These are phyloP conservation scores for Penicillium olsonii DNA, from an alignment of 2,329 filamentous ascomycete genomes.

Conservation along the genomic window DNA sequence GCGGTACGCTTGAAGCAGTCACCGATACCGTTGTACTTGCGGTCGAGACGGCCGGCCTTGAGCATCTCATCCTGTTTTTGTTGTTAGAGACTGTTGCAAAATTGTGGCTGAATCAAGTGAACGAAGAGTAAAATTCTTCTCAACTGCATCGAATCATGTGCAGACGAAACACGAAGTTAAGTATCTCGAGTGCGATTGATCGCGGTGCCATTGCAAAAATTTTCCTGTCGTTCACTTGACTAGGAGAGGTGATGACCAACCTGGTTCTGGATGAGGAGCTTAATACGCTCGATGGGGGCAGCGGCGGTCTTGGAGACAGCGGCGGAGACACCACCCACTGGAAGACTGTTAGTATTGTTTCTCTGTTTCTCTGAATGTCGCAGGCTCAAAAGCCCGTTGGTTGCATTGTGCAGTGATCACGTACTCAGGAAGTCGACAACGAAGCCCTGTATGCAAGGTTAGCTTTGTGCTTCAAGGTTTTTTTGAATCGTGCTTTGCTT, in stretches of 20 bases:
- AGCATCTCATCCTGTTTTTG: conserved; percentile 93
- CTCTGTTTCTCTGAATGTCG: too few species aligned
- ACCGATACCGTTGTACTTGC: conserved; percentile 88
- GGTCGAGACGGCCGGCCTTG: conserved; percentile 96
- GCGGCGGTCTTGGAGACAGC: conserved; percentile 99
- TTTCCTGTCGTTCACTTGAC: conserved; percentile 1
- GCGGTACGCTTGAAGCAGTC: conserved; percentile 96
- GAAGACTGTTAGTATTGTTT: conserved; percentile 46
- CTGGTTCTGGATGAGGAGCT: conserved; percentile 99
- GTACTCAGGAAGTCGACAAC: conserved; percentile 98
- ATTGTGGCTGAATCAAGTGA: conserved; percentile 4
- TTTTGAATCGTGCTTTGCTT: not conserved
- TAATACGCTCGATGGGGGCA: conserved; percentile 99
- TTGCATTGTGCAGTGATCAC: conserved; percentile 47
- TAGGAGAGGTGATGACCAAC: conserved; percentile 59
- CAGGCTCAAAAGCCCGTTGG: not conserved
- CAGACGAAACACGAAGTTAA: not conserved
- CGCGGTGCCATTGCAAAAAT: too few species aligned
- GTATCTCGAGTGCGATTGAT: not conserved
- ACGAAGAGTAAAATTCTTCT: conserved; percentile 22
- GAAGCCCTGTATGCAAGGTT: conserved; percentile 69
- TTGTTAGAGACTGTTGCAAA: conserved; percentile 12
- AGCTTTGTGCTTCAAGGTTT: conserved; percentile 23
- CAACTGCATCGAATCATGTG: not conserved
- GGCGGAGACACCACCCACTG: conserved; percentile 99